A percentile compares a stretch with the other conserved stretches of the same genome.
These are phyloP conservation scores for Talaromyces sp. DNA, from an alignment of 2,329 filamentous ascomycete genomes.

Conservation along the genomic window DNA sequence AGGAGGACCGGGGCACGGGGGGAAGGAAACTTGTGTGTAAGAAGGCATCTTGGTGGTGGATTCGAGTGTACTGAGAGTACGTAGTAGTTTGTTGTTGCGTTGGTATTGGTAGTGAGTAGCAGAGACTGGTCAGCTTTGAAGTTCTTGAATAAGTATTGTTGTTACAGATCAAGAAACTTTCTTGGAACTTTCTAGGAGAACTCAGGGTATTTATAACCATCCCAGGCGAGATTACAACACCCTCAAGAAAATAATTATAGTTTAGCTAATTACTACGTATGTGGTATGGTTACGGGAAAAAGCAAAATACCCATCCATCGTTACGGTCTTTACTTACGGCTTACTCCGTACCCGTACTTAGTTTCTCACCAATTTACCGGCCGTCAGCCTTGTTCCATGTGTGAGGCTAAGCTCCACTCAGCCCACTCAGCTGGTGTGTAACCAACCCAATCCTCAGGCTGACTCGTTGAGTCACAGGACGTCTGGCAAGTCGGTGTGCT, in stretches of 20 bases:
- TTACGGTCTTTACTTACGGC: neutral
- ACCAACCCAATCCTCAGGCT: constrained; percentile 6
- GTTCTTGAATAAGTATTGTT: neutral
- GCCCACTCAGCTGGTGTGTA: constrained; percentile 8
- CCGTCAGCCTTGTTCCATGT: constrained; percentile 12
- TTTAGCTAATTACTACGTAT: neutral
- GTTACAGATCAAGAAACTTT: constrained; percentile 2
- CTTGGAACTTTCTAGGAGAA: neutral
- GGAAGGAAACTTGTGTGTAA: constrained; percentile 16
- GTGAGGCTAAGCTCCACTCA: neutral
- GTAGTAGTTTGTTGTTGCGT: neutral
- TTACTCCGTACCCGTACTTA: constrained; percentile 3
- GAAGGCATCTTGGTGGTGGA: constrained; percentile 13
- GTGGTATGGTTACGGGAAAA: neutral
- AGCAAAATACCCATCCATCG: neutral
- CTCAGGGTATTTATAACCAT: constrained; percentile 8
- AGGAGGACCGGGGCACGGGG: constrained; percentile 18
- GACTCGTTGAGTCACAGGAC: constrained; percentile 10
- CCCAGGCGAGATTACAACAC: neutral
- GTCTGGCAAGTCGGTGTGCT: neutral
- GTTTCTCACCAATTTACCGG: neutral
- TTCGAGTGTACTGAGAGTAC: neutral
- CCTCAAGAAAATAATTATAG: neutral
- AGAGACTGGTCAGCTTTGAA: neutral
- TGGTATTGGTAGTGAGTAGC: neutral